Evolutionary conservation across 2,329 filamentous ascomycete species (phyloP).

Genomic region (Colletotrichum noveboracense): DNA sequence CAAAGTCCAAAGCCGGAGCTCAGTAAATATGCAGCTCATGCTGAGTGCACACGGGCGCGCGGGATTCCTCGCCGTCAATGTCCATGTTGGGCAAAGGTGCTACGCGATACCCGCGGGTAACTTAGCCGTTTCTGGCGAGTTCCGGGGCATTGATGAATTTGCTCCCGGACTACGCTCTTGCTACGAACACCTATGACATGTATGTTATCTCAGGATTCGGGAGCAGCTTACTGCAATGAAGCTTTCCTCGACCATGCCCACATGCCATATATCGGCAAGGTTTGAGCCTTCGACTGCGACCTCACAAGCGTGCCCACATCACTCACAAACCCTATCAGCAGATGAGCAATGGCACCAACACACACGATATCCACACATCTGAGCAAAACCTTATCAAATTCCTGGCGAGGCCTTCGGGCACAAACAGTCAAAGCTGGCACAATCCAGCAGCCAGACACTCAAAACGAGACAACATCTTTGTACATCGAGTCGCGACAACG

Average conservation of each 20-base stretch:
- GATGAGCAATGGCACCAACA: neutral
- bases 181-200: neutral
- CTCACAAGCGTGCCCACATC: neutral
- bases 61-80: neutral
- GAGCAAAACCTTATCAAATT: neutral
- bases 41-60: neutral
- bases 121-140: neutral
- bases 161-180: neutral
- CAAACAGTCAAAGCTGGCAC: neutral
- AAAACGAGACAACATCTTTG: neutral
- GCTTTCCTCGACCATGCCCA: neutral
- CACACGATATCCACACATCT: neutral
- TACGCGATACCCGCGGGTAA: neutral
- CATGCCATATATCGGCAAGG: neutral
- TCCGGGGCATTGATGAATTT: neutral
- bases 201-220: neutral
- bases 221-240: fast-evolving
- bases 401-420: neutral
- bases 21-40: neutral
- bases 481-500: neutral
- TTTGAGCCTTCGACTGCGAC: neutral
- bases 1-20: fast-evolving
- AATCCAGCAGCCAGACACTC: neutral
- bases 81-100: neutral
- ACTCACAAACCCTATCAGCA: neutral